phyloP scores from a whole-genome alignment of 495 filamentous ascomycete species.

The Talaromyces wortmannii region DNA sequence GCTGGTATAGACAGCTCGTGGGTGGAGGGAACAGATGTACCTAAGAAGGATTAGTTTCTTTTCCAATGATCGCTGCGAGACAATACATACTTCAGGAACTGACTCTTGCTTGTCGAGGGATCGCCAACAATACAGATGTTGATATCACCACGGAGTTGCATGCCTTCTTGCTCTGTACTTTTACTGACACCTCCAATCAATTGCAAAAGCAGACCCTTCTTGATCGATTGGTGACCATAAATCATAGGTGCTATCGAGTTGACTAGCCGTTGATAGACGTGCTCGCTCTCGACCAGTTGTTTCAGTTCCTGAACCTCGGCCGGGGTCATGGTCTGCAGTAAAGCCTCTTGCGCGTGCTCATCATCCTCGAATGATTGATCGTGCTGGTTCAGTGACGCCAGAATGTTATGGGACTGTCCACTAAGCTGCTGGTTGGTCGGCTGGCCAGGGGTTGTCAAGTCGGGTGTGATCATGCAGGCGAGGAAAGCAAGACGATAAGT shows the following conservation, averaged over 20 bases:
- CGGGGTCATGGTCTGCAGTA: constrained; percentile 73
- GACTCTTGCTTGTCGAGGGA: constrained; percentile 95
- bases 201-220: constrained; percentile 92
- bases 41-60: constrained; percentile 13
- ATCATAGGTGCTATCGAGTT: constrained; percentile 96
- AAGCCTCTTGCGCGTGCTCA: constrained; percentile 81
- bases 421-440: constrained; percentile 57
- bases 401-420: constrained; percentile 69
- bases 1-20: constrained; percentile 94
- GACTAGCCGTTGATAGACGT: constrained; percentile 89
- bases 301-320: constrained; percentile 88
- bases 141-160: constrained; percentile 92
- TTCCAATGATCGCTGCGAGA: not conserved
- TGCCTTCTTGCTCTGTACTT: constrained; percentile 72
- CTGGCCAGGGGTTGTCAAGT: constrained; percentile 71
- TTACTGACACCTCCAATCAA: constrained; percentile 91
- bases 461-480: constrained; percentile 92
- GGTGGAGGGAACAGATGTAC: constrained; percentile 92
- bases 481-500: constrained; percentile 98
- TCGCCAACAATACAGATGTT: constrained; percentile 99
- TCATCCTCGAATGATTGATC: constrained; percentile 59
- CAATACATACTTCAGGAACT: constrained; percentile 75
- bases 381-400: constrained; percentile 72
- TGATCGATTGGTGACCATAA: constrained; percentile 94
- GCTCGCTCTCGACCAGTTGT: constrained; percentile 87